A percentile compares a stretch with the other conserved stretches of the same genome.
phyloP scores from a whole-genome alignment of 1,139 yeast genomes.

The Pichia sp. region DNA sequence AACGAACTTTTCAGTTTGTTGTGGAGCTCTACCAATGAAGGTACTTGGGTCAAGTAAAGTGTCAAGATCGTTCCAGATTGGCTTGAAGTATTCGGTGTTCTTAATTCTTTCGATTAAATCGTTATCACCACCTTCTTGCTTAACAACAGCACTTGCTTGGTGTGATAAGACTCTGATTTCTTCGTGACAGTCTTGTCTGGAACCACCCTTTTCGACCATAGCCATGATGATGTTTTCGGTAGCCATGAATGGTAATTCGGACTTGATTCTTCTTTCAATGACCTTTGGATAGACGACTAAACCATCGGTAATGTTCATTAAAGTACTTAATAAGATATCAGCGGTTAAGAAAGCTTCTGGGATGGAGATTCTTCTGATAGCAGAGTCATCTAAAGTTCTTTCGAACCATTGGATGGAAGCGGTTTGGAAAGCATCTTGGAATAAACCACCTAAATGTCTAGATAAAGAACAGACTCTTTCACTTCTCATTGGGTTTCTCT shows the following conservation, averaged over 20 bases:
- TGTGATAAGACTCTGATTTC: constrained; percentile 95
- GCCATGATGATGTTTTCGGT: constrained; percentile 99
- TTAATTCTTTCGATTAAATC: constrained; percentile 90
- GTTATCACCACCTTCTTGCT: constrained; percentile 98
- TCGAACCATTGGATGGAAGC: constrained; percentile 99
- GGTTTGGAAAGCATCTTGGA: constrained; percentile 92
- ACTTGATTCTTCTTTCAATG: constrained; percentile 90
- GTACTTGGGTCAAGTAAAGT: constrained; percentile 84
- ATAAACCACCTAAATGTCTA: constrained; percentile 89
- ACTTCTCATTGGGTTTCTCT: constrained; percentile 99
- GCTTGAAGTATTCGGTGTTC: constrained; percentile 79
- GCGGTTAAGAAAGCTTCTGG: constrained; percentile 98
- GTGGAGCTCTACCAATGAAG: constrained; percentile 98
- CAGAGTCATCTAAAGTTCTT: constrained; percentile 97
- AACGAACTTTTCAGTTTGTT: constrained; percentile 94
- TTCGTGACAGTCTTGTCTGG: constrained; percentile 98
- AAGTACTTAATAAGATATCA: constrained; percentile 86
- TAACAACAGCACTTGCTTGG: constrained; percentile 96
- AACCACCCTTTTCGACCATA: constrained; percentile 97
- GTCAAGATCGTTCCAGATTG: constrained; percentile 85
- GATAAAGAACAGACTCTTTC: constrained; percentile 98
- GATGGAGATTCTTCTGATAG: constrained; percentile 94
- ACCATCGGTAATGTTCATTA: constrained; percentile 91
- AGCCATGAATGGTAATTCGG: constrained; percentile 99
- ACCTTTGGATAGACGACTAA: constrained; percentile 98